phyloP scores from a whole-genome alignment of 129 eudicot species.

The Flaveria bidentis region DNA sequence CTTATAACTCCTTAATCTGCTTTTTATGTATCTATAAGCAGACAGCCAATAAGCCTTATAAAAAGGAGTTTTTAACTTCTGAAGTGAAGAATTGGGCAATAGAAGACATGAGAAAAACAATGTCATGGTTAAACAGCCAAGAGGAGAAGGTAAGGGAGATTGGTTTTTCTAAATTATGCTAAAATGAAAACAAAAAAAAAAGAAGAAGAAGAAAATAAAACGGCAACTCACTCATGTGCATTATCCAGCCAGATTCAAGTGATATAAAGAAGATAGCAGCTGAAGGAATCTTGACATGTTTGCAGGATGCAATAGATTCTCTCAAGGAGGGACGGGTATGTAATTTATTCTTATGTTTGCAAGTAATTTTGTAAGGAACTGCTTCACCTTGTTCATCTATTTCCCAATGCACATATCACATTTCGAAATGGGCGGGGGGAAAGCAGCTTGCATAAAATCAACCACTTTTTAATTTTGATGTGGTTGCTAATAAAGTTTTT shows the following conservation, averaged over 20 bases:
- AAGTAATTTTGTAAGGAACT: background rate
- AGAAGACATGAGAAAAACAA: slow-evolving; percentile 68
- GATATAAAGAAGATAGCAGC: slow-evolving; percentile 79
- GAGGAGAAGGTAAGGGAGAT: slow-evolving; percentile 69
- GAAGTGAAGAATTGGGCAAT: slow-evolving; percentile 87
- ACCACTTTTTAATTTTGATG: background rate
- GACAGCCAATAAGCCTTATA: slow-evolving; percentile 30
- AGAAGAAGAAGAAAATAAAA: background rate
- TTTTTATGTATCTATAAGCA: background rate
- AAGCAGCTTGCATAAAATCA: background rate
- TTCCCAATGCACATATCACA: background rate
- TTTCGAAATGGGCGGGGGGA: background rate
- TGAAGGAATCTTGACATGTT: slow-evolving; percentile 81
- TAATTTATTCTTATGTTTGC: background rate
- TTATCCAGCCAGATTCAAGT: slow-evolving; percentile 63
- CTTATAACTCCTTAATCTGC: no score
- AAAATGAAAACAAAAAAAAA: background rate
- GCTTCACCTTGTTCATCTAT: background rate
- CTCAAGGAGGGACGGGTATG: slow-evolving; percentile 66
- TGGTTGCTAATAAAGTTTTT: background rate
- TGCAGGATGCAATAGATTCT: slow-evolving; percentile 77
- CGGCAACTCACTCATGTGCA: slow-evolving; percentile 7
- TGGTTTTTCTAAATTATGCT: background rate
- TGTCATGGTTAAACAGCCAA: slow-evolving; percentile 88
- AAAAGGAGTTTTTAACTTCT: slow-evolving; percentile 54